phyloP scores from a whole-genome alignment of 805 yeast species.

The Saccharomyces eubayanus region DNA sequence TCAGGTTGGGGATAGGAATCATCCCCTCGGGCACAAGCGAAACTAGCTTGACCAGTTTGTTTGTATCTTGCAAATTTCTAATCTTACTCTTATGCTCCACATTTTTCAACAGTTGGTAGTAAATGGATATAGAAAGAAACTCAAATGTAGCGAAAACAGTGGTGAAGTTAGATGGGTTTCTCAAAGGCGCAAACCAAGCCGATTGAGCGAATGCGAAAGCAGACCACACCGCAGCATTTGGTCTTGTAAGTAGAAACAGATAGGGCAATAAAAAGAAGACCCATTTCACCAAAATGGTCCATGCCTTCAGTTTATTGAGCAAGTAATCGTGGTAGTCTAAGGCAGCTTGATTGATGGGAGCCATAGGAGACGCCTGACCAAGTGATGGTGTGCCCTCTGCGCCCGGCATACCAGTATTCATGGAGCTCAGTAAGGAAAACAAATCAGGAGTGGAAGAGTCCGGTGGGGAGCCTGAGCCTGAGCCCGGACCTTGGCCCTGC shows the following conservation, averaged over 20 bases:
- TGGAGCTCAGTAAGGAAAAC: slow-evolving; percentile 17
- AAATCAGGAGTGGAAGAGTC: slow-evolving; percentile 19
- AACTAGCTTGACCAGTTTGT: slow-evolving; percentile 24
- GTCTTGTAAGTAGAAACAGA: slow-evolving; percentile 21
- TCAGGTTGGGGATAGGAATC: slow-evolving; percentile 24
- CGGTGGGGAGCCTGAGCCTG: slow-evolving; percentile 5
- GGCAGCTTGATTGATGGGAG: slow-evolving; percentile 20
- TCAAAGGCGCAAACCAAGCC: slow-evolving; percentile 3
- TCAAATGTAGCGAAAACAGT: slow-evolving; percentile 29
- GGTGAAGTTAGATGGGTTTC: slow-evolving; percentile 27
- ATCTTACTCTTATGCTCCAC: slow-evolving; percentile 22
- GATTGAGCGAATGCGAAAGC: slow-evolving; percentile 1
- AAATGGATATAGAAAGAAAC: slow-evolving; percentile 28
- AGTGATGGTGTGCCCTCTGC: slow-evolving; percentile 3
- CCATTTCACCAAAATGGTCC: slow-evolving; percentile 28
- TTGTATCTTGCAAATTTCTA: slow-evolving; percentile 21
- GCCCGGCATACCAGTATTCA: slow-evolving; percentile 10
- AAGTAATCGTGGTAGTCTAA: slow-evolving; percentile 23
- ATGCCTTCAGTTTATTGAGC: slow-evolving; percentile 26
- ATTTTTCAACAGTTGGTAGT: slow-evolving; percentile 22
- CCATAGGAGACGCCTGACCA: slow-evolving; percentile 3
- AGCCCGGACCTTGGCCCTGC: slow-evolving; percentile 10
- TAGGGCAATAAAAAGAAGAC: slow-evolving; percentile 24
- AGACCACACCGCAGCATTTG: neutral
- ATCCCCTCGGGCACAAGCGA: slow-evolving; percentile 31